Evolutionary conservation across 2,329 filamentous ascomycete genomes (phyloP).

Genomic region (Talaromyces sp.): DNA sequence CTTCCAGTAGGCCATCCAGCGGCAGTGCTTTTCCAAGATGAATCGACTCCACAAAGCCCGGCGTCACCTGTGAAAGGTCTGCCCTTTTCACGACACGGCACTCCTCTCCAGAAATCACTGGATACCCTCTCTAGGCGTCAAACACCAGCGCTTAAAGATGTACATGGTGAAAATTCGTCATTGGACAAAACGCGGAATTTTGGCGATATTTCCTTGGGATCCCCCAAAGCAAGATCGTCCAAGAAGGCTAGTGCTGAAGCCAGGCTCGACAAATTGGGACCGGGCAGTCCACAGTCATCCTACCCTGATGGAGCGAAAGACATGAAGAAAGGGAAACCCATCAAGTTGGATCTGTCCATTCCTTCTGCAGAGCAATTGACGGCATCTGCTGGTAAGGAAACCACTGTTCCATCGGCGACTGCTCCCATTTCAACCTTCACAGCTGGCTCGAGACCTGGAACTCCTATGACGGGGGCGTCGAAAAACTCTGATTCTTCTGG

Average conservation of each 20-base stretch:
- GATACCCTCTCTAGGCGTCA: conserved; percentile 20
- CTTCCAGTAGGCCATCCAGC: conserved; percentile 36
- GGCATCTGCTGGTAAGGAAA: conserved; percentile 19
- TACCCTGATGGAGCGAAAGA: conserved; percentile 12
- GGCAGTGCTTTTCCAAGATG: conserved; percentile 24
- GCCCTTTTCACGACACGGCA: conserved; percentile 24
- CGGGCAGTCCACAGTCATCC: conserved; percentile 10
- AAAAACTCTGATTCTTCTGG: conserved; percentile 34
- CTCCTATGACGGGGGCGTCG: conserved; percentile 35
- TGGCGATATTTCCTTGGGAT: conserved; percentile 37
- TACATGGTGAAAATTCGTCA: conserved; percentile 16
- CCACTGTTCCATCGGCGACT: conserved; percentile 17
- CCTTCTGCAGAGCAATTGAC: conserved; percentile 15
- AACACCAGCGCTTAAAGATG: conserved; percentile 23
- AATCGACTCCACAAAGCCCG: conserved; percentile 17
- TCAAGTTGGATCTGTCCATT: conserved; percentile 28
- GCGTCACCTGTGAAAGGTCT: conserved; percentile 21
- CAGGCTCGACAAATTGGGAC: conserved; percentile 16
- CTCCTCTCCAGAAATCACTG: conserved; percentile 23
- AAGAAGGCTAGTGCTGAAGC: conserved; percentile 21
- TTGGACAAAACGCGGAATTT: conserved; percentile 24
- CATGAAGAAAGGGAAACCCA: conserved; percentile 24
- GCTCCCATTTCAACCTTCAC: not conserved
- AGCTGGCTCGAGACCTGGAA: conserved; percentile 45
- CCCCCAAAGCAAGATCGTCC: conserved; percentile 32